Base-by-base conservation (phyloP, 2,329 filamentous ascomycete species). In the Leptographium flavum region DNA sequence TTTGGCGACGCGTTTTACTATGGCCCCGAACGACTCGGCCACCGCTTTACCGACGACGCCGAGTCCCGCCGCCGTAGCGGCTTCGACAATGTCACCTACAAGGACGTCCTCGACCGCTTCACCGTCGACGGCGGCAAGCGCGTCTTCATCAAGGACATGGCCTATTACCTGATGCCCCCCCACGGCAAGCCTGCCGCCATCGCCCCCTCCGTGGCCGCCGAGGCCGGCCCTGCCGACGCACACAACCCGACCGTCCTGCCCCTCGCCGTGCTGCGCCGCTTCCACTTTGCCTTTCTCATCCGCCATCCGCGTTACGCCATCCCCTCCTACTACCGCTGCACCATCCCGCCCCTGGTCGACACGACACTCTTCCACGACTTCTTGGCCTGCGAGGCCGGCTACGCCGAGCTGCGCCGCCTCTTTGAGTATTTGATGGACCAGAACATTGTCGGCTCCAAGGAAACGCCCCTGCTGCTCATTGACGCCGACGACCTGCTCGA, bases 1-100 rank as follows among this genome's bases (percentile, higher is more conserved):
- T 96, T 96, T 64, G 90, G 90, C 45, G 92, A 96, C 65, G 84
- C 88, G 49, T 96, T 90, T 60, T 96, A 96, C 68, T 96, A 83
- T 59, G 90, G 92, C 43, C 88, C 90, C 7, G 92, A 98, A 66
- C 76, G 86, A 54, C 72, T 96, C 54, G 81, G 83, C 57, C 68
- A 75, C 43, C 78, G 92, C 56, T 98, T 86, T 59, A 80, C 81
- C 57, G 61, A 82, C 38, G 84, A 94, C 52, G 63, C 63, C 43
- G 63, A 64, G 35, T 62, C 64, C 30, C 69, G 79, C 47, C 56
- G 68, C 46, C 64, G 73, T 55, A 83, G 76, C 52, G 83, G 83
- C 45, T 86, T 84, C 56, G 64, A 70, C 37, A 60, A 80, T 42
- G 79, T 75, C 53, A 92, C 84, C 2, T 93, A 79, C 63, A 74